Base-by-base conservation (phyloP, 768 basidiomycete species). In the Multifurca ochricompacta region DNA sequence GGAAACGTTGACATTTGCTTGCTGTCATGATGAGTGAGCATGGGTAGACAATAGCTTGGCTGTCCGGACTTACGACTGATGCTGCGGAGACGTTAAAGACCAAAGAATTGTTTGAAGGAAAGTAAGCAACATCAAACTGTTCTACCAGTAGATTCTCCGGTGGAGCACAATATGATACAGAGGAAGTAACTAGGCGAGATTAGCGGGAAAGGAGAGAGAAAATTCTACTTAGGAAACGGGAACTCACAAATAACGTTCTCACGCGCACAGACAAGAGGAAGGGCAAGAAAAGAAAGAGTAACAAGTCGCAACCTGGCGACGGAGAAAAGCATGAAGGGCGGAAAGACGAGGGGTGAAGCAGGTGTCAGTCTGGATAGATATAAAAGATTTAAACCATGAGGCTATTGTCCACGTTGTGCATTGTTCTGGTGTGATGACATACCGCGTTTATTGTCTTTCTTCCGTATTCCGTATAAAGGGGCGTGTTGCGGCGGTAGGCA, bases 31-130 rank as follows among this genome's bases (percentile, higher is more conserved):
- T 30, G 36, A 47, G 49, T 31, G 54, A 60, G 46, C 35, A 48
- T 62, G 59, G 60, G 59, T 48, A 56, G 23, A 45, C 57, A 25
- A 36, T 19, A 45, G 35, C 27, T n/a, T 13, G 42, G 18, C 32
- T 10, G 19, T 58, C 31, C 58, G 18, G 19, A 82, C 87, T 61
- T 61, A 91, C 87, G 54, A 94, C 90, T 56, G 87, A 87, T 34
- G 87, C 87, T 6, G 89, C 89, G 35, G 87, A 85, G 51, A 95
- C 80, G 60, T 89, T 87, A 73, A 96, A 96, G 54, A 76, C 76
- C 41, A 92, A 74, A 31, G 88, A 90, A 21, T 81, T 69, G 64
- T 90, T 91, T 57, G 70, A 64, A 35, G 82, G 76, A 58, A 85
- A 80, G 66, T 85, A 91, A 11, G 77, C 73, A 48, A 91, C 67